phyloP scores from a whole-genome alignment of 2,329 filamentous ascomycete species.

The Orbilia blumenaviensis region DNA sequence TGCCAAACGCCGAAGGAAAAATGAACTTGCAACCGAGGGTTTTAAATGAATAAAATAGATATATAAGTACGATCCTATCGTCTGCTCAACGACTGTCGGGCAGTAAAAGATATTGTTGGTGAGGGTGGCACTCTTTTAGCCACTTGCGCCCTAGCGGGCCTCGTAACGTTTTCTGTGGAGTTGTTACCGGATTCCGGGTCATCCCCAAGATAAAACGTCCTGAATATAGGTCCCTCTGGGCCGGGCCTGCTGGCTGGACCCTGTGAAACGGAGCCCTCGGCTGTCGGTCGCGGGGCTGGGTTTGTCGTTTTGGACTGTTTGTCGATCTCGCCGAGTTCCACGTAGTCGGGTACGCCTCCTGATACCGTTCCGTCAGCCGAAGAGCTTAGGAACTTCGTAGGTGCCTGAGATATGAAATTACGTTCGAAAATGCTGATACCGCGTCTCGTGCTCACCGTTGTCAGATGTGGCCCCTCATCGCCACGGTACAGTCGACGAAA shows the following conservation, averaged over 20 bases:
- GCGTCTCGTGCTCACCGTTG: conserved; percentile 2
- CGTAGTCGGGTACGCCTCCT: conserved; percentile 11
- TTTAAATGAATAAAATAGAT: too few species aligned
- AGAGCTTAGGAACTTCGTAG: conserved; percentile 24
- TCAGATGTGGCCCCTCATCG: not conserved
- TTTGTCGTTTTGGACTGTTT: not conserved
- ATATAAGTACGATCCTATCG: not conserved
- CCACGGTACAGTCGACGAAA: conserved; percentile 2
- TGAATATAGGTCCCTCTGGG: not conserved
- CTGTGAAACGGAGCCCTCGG: not conserved
- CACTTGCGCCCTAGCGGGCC: not conserved
- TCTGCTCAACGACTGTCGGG: not conserved
- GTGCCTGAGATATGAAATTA: not conserved
- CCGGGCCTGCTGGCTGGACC: conserved; percentile 34
- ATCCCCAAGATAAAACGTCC: conserved; percentile 4
- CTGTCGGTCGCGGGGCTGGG: too few species aligned
- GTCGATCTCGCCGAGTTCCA: conserved; percentile 18
- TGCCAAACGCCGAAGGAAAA: not conserved
- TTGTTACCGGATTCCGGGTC: not conserved
- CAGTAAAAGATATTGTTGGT: conserved; percentile 15
- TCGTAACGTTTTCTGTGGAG: not conserved
- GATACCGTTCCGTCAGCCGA: conserved; percentile 14
- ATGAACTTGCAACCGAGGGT: not conserved
- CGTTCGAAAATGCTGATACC: conserved; percentile 39
- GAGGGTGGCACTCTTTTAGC: conserved; percentile 16